Evolutionary conservation across 306 rosid species (phyloP).

Genomic region (Sindora glabra): DNA sequence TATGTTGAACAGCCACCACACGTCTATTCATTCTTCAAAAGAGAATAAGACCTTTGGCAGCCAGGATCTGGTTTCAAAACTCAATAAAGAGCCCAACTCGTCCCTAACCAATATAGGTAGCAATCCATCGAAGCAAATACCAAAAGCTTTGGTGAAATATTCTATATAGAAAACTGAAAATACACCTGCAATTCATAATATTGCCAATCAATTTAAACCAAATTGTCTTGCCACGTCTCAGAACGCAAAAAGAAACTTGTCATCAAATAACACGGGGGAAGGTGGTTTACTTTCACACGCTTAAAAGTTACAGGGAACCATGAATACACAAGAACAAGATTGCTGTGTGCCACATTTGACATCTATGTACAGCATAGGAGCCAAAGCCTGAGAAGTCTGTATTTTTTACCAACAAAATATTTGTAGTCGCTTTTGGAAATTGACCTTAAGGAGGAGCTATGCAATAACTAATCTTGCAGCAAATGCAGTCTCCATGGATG

Average conservation of each 20-base stretch:
- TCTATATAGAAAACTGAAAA: constrained; percentile 14
- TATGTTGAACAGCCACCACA: no score
- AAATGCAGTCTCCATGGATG: constrained; percentile 29
- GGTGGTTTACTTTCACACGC: constrained; percentile 37
- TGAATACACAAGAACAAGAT: constrained; percentile 62
- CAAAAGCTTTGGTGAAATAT: constrained; percentile 23
- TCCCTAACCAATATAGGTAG: background rate
- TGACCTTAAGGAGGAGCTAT: constrained; percentile 42
- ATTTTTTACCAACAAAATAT: constrained; percentile 43
- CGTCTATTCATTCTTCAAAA: no score
- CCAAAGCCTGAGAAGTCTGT: constrained; percentile 51
- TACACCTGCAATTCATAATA: constrained; percentile 39
- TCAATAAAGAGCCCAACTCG: no score
- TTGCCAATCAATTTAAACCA: constrained; percentile 32
- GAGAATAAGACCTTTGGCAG: no score
- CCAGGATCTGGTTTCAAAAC: no score
- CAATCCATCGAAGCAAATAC: constrained; percentile 1
- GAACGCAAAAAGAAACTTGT: constrained; percentile 29
- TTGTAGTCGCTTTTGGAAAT: constrained; percentile 53
- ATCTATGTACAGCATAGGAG: constrained; percentile 70
- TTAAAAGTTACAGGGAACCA: constrained; percentile 50
- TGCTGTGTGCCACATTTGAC: constrained; percentile 44
- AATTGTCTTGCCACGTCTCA: constrained; percentile 24
- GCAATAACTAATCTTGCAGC: constrained; percentile 31
- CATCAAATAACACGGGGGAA: constrained; percentile 28